Evolutionary conservation across 2,329 filamentous ascomycete genomes (phyloP).

Genomic region (Ophiosphaerella narmari): DNA sequence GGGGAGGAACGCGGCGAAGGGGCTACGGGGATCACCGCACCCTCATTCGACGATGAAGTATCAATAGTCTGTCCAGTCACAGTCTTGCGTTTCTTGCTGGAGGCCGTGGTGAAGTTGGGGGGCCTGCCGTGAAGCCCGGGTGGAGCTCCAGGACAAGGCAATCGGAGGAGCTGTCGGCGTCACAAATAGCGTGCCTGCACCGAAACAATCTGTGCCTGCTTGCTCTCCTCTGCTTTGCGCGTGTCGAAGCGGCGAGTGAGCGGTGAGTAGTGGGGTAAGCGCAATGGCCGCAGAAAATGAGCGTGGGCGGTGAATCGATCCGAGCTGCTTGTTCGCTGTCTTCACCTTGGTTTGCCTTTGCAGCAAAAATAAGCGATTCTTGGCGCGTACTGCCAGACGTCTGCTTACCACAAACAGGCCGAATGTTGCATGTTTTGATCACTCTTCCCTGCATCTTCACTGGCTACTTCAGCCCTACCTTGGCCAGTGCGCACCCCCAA

Average conservation of each 20-base stretch:
- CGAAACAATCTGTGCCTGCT: not conserved
- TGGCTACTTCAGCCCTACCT: too few species aligned
- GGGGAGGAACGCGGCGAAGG: slow-evolving; percentile 44
- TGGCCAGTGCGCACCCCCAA: too few species aligned
- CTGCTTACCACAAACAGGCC: not conserved
- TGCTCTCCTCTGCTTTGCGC: slow-evolving; percentile 5
- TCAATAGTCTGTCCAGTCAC: slow-evolving; percentile 35
- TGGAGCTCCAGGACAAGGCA: slow-evolving; percentile 42
- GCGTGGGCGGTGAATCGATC: slow-evolving; percentile 22
- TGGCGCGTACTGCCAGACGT: slow-evolving; percentile 6
- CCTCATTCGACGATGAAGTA: slow-evolving; percentile 39
- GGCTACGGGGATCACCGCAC: slow-evolving; percentile 17
- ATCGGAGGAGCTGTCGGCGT: slow-evolving; percentile 4
- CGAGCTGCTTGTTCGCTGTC: slow-evolving; percentile 12
- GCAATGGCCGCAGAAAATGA: slow-evolving; percentile 28
- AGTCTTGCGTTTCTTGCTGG: slow-evolving; percentile 55
- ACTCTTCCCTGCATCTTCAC: too few species aligned
- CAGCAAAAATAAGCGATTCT: slow-evolving; percentile 26
- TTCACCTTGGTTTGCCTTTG: slow-evolving; percentile 18
- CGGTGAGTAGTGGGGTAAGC: slow-evolving; percentile 23
- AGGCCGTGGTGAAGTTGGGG: slow-evolving; percentile 47
- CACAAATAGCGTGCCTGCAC: slow-evolving; percentile 8
- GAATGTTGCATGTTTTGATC: too few species aligned
- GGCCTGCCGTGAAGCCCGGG: slow-evolving; percentile 46
- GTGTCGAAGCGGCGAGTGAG: slow-evolving; percentile 9